A percentile compares a stretch with the other conserved stretches of the same genome.
Conservation (phyloP, 805 yeast genomes). For the Spencermartinsiella europaea region DNA sequence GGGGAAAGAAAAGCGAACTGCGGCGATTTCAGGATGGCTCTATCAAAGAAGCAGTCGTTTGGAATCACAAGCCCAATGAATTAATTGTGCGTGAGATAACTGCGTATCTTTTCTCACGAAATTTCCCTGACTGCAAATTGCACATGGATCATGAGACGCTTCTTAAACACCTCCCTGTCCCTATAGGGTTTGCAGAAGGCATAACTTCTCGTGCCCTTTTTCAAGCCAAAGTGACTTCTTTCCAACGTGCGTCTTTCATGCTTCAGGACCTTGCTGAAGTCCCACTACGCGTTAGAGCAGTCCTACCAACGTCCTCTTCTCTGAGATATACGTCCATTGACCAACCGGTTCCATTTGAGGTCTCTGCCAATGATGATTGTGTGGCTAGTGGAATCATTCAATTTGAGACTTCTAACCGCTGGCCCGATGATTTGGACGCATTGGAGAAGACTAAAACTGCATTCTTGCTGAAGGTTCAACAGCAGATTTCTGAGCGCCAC, state of each 20-base stretch:
- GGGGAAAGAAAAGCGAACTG: slow-evolving; percentile 84
- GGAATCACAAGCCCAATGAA: slow-evolving; percentile 54
- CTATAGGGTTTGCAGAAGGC: slow-evolving; percentile 43
- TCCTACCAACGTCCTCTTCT: slow-evolving; percentile 69
- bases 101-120: slow-evolving; percentile 57
- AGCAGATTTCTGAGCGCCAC: slow-evolving; percentile 39
- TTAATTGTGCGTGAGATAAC: slow-evolving; percentile 64
- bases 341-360: slow-evolving; percentile 74
- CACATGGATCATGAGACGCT: slow-evolving; percentile 6
- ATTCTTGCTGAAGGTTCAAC: slow-evolving; percentile 66
- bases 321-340: slow-evolving; percentile 70
- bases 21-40: slow-evolving; percentile 92
- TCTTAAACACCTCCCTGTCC: slow-evolving; percentile 10
- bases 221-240: slow-evolving; percentile 36
- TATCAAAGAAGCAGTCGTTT: slow-evolving; percentile 84
- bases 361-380: slow-evolving; percentile 32
- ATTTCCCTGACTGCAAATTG: slow-evolving; percentile 38
- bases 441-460: slow-evolving; percentile 89
- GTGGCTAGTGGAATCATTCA: slow-evolving; percentile 78
- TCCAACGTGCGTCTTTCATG: slow-evolving; percentile 46
- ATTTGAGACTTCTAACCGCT: slow-evolving; percentile 81
- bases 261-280: slow-evolving; percentile 43
- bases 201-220: slow-evolving; percentile 16
- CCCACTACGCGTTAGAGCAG: slow-evolving; percentile 68
- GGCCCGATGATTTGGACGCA: slow-evolving; percentile 92